Percentiles rank a stretch among this genome's conserved stretches.
phyloP scores from a whole-genome alignment of 805 yeast genomes.

The Lipomyces yamanashiensis region DNA sequence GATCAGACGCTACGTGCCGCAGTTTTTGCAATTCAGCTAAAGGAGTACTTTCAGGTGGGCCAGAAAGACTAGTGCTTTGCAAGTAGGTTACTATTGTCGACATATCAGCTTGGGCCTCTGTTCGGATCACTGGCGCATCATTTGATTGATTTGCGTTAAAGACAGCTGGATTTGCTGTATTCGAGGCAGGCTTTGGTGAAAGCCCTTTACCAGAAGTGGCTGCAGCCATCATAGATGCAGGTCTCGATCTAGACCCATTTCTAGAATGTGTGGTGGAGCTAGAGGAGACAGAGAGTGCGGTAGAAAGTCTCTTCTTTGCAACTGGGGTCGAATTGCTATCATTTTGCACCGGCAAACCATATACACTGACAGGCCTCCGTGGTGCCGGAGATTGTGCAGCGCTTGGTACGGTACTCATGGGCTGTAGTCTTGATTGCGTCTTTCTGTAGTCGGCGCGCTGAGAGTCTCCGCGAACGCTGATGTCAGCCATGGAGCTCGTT shows the following conservation, averaged over 20 bases:
- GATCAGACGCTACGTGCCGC: conserved; percentile 25
- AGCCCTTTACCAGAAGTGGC: neutral
- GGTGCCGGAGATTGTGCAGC: neutral
- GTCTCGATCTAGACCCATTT: conserved; percentile 4
- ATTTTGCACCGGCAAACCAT: conserved; percentile 3
- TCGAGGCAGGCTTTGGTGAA: neutral
- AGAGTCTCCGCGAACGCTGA: neutral
- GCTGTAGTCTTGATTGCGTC: neutral
- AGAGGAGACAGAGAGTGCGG: neutral
- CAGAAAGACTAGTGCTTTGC: neutral
- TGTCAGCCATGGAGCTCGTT: neutral
- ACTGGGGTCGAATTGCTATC: neutral
- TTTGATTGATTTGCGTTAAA: neutral
- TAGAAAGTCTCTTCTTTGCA: neutral
- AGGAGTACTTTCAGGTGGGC: conserved; percentile 2
- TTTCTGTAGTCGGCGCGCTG: neutral
- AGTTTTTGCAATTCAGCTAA: conserved; percentile 14
- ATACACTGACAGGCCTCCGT: neutral
- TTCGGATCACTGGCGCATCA: neutral
- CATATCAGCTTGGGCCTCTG: neutral
- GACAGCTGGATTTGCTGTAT: neutral
- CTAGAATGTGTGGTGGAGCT: conserved; percentile 6
- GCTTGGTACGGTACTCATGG: neutral
- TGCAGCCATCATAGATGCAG: conserved; percentile 3
- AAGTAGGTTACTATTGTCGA: conserved; percentile 5